Evolutionary conservation across 768 basidiomycete genomes (phyloP), one percentile per base, ranked within the genome.

Genomic region (Termitomyces sp.): DNA sequence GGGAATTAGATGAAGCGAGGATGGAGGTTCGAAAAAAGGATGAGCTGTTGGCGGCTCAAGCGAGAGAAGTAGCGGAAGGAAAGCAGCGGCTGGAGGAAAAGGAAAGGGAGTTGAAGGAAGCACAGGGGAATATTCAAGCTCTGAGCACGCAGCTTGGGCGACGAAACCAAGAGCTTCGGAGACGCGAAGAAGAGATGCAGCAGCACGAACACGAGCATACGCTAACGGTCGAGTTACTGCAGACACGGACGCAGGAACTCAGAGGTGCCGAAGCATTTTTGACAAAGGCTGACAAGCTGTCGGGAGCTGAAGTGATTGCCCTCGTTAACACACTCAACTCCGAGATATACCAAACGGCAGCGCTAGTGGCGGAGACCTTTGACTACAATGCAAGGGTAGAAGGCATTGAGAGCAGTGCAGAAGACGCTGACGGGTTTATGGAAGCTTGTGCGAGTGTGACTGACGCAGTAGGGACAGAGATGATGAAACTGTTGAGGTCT

Each of bases 301-400:
- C 82, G 4, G 75, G 74, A 4, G 71, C 72, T 20, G 80, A 84
- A 34, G 74, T 83, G 15, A 69, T 76, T 31, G 65, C 59, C 2
- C 74, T 78, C 62, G 68, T 84, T 15, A 73, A 77, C 49, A 69
- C 70, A 16, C 66, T 85, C n/a, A 80, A 83, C 52, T 67, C 77
- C 7, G 76, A 77, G 58, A 78, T 82, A 33, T 74, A 74, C 34
- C 80, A 84, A 63, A 75, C 75, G 16, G 78, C 81, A 2, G 77
- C 78, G 0, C 73, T 70, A 57, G 74, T 83, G 57, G 75, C 81
- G 1, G 81, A 81, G 49, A 52, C 72, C 1, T 76, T 78, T 67
- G 68, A 70, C 57, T 67, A 63, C 50, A 61, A 39, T 48, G 27
- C 50, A 27, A 61, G 58, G 42, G 51, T 31, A 33, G 41, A 31